Base-by-base conservation (phyloP, 176 grass and related monocot species). In the Oropetium thomaeum region DNA sequence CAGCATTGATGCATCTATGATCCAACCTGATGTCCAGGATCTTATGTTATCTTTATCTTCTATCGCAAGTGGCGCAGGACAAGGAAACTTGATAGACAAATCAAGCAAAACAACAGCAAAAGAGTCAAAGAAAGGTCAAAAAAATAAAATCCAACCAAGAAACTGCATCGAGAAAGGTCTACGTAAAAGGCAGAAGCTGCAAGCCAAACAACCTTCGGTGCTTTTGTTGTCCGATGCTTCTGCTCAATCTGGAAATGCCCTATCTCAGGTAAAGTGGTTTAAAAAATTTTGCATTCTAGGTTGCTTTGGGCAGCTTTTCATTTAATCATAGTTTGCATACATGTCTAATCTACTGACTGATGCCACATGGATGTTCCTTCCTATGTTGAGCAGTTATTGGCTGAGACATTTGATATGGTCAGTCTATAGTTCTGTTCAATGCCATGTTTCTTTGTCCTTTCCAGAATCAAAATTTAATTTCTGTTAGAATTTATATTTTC, bases 101-200 rank as follows among this genome's bases (percentile, higher is more conserved):
- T 64, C 70, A 74, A 74, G 35, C 19, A 65, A 71, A 13, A 23
- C 70, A 89, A 70, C 16, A 84, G 44, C 33, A 72, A 82, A 73
- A 74, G 45, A 70, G 43, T 65, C 17, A 25, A 82, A 82, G 33
- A 85, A 72, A 30, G 65, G 77, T 12, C 87, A 73, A 16, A 89
- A 89, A 80, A 67, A 41, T 47, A 89, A 85, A 66, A 62, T 35
- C 8, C 82, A 89, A 37, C 53, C 72, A 37, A 70, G 87, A 70
- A 85, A 82, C 43, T 84, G 76, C 57, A 89, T 85, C 25, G 87
- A 89, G 31, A 89, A 89, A 62, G 81, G 77, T 28, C 35, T 89
- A 27, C 82, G 80, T 29, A 84, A 89, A 77, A 89, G 79, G 82
- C 67, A 83, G 71, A 89, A 89, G 64, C 43, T 79, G 34, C 76